Evolutionary conservation across 148 eudicot species (phyloP), one percentile per base, ranked within the genome.

Genomic region (Mesembryanthemum crystallinum): DNA sequence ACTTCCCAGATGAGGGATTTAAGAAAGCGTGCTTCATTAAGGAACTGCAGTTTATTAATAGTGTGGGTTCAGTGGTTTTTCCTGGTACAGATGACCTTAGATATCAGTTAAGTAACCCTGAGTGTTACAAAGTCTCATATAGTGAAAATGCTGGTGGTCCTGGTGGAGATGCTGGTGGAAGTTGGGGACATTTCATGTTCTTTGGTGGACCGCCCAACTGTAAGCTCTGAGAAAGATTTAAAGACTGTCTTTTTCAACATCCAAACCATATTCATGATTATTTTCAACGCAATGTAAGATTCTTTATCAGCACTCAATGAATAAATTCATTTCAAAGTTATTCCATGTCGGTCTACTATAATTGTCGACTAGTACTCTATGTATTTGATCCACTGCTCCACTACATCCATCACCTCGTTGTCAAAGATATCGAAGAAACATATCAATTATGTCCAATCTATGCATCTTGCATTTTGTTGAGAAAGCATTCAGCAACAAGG

Each of bases 171-270:
- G 32, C 9, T 18, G 55, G 64, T 5, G 49, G 7, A 9, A 1
- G 1, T 2, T 29, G 54, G 39, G 79, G 74, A 14, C 69, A 14
- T 33, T 29, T 17, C 13, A 59, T 77, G 69, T 70, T 29, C 33
- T 69, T 60, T 60, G 79, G 79, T 14, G 79, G 74, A 60, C 67
- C 76, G 35, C 67, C 76, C 2, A 42, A 73, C 18, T 73, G 57
- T 73, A 65, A 65, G 29, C 28, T 65, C 49, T 65, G 28, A 65
- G 49, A 30, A 32, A 65, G 77, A 43, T 43, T 11, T 43, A 43
- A 43, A 7, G 12, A 43, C 14, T 8, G 49, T 11, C 12, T 43
- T 7, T 7, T 7, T 43, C 14, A 9, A 43, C 49, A 8, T 43
- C 14, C 8, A 8, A 5, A 8, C 49, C 49, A 8, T 43, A 7